phyloP scores from a whole-genome alignment of 2,329 filamentous ascomycete genomes.

The Lachnellula cervina region DNA sequence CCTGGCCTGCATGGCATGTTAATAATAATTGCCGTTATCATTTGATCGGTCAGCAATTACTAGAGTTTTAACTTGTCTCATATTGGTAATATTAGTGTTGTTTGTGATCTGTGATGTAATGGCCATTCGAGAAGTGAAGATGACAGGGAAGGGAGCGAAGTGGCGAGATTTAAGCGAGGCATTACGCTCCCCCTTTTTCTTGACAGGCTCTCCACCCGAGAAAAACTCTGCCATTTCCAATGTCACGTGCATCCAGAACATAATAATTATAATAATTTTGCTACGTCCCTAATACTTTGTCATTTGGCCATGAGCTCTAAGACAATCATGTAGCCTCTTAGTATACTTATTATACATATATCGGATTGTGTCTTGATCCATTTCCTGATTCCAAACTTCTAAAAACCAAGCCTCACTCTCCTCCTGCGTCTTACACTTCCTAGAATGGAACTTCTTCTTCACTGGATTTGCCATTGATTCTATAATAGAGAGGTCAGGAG shows the following conservation, averaged over 20 bases:
- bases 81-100: neutral
- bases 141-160: too few relatives aligned
- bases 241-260: too few relatives aligned
- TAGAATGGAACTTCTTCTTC: neutral
- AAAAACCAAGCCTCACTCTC: neutral
- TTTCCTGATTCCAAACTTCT: neutral
- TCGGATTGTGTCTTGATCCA: neutral
- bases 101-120: too few relatives aligned
- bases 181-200: too few relatives aligned
- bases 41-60: neutral
- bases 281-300: neutral
- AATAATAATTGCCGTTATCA: neutral
- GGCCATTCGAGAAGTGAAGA: neutral
- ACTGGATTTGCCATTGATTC: neutral
- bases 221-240: too few relatives aligned
- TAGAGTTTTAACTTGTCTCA: neutral
- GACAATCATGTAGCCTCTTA: neutral
- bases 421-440: neutral
- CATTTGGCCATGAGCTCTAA: neutral
- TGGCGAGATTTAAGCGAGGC: too few relatives aligned
- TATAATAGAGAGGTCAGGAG: conserved; percentile 1
- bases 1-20: too few relatives aligned
- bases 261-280: too few relatives aligned
- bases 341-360: neutral
- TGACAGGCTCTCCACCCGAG: too few relatives aligned